Conservation (phyloP, 805 yeast species). For the Sugiyamaella marilandica region DNA sequence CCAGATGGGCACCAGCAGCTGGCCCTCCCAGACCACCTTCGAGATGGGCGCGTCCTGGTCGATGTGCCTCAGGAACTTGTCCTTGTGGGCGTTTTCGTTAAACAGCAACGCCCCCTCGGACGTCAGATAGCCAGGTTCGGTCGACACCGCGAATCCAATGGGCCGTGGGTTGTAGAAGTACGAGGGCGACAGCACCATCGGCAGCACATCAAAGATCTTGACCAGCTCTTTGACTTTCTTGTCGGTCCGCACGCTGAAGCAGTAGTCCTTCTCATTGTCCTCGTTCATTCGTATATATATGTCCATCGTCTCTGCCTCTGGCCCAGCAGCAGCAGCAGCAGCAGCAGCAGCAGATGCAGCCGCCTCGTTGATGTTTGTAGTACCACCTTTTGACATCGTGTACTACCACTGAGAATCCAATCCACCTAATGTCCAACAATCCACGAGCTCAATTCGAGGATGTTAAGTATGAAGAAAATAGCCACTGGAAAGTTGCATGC, state of each 20-base stretch:
- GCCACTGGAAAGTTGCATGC: too few relatives aligned
- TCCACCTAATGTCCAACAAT: too few relatives aligned
- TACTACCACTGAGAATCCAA: not conserved
- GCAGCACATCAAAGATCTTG: slow-evolving; percentile 59
- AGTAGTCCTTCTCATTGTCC: slow-evolving; percentile 83
- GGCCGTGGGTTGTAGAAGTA: slow-evolving; percentile 67
- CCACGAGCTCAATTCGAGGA: not conserved
- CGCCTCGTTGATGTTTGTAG: not conserved
- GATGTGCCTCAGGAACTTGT: slow-evolving; percentile 41
- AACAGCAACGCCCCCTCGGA: slow-evolving; percentile 77
- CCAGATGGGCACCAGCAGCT: slow-evolving; percentile 76
- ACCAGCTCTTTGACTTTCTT: slow-evolving; percentile 52
- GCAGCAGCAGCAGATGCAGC: not conserved
- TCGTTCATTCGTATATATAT: slow-evolving; percentile 75
- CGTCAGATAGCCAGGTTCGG: slow-evolving; percentile 76
- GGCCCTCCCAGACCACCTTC: slow-evolving; percentile 82
- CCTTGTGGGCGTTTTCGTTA: slow-evolving; percentile 50
- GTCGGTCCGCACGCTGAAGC: slow-evolving; percentile 64
- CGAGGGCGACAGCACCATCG: slow-evolving; percentile 75
- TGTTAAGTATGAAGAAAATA: not conserved
- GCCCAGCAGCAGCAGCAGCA: not conserved
- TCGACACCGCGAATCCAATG: slow-evolving; percentile 54
- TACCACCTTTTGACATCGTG: not conserved
- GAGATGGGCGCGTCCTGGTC: slow-evolving; percentile 48
- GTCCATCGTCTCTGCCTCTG: slow-evolving; percentile 29